A percentile compares a stretch with the other conserved stretches of the same genome.
Evolutionary conservation across 345 rosid species (phyloP).

Genomic region (Kandelia obovata): DNA sequence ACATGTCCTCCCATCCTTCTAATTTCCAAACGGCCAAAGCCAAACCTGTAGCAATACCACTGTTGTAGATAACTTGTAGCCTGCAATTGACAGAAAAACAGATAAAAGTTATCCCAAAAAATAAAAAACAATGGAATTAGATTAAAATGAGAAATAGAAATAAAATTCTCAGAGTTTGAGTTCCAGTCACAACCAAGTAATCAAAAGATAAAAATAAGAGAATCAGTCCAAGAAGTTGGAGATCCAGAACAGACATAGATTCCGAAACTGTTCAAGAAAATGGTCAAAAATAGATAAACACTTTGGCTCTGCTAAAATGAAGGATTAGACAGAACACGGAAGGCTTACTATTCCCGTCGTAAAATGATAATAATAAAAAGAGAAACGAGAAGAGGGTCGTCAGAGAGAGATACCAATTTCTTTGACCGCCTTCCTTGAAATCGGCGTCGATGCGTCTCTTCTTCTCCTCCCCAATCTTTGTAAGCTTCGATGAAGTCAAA

Average conservation of each 20-base stretch:
- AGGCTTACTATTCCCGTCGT: too few species aligned
- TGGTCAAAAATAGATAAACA: too few species aligned
- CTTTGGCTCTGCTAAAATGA: too few species aligned
- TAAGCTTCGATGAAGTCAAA: slow-evolving; percentile 80
- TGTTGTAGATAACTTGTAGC: slow-evolving; percentile 81
- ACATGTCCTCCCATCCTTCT: slow-evolving; percentile 65
- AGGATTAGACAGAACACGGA: too few species aligned
- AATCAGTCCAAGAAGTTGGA: too few species aligned
- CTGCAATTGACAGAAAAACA: slow-evolving; percentile 42
- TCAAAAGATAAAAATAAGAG: too few species aligned
- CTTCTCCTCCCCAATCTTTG: slow-evolving; percentile 82
- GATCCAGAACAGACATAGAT: too few species aligned
- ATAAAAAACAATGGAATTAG: background rate
- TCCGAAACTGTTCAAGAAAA: too few species aligned
- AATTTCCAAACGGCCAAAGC: slow-evolving; percentile 46
- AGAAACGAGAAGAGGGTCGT: background rate
- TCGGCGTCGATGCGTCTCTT: slow-evolving; percentile 73
- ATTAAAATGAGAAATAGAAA: too few species aligned
- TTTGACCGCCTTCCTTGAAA: slow-evolving; percentile 91
- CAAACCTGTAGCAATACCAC: slow-evolving; percentile 64
- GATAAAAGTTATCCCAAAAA: background rate
- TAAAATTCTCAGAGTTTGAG: too few species aligned
- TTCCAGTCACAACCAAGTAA: too few species aligned
- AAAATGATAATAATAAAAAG: too few species aligned
- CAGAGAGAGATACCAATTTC: slow-evolving; percentile 60